phyloP scores from a whole-genome alignment of 148 eudicot species.

The Nepenthes mirabilis region DNA sequence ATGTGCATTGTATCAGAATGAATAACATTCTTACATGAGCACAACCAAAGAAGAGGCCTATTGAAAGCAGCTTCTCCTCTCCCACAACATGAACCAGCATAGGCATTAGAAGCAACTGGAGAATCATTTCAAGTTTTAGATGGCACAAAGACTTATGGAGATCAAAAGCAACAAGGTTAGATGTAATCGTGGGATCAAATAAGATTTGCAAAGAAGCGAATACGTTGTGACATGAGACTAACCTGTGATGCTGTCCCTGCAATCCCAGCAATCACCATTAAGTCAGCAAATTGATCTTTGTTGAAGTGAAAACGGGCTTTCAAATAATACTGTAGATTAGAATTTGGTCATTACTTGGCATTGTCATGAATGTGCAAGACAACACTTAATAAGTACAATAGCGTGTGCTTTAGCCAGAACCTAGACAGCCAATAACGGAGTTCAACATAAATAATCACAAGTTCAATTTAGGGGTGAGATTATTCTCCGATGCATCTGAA shows the following conservation, averaged over 20 bases:
- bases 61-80: slow-evolving; percentile 19
- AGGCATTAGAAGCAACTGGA: slow-evolving; percentile 23
- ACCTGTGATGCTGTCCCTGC: slow-evolving; percentile 24
- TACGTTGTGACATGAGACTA: background rate
- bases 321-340: slow-evolving; percentile 13
- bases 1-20: background rate
- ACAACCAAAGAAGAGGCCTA: slow-evolving; percentile 11
- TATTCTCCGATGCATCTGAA: too few species aligned
- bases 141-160: background rate
- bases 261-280: slow-evolving; percentile 21
- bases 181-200: background rate
- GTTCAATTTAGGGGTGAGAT: too few species aligned
- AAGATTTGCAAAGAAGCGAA: background rate
- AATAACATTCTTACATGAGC: slow-evolving; percentile 10
- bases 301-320: slow-evolving; percentile 17
- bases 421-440: background rate
- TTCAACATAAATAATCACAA: too few species aligned
- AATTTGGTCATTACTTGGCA: too few species aligned
- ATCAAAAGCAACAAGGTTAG: background rate
- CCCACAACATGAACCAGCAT: slow-evolving; percentile 14
- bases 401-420: background rate
- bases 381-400: background rate
- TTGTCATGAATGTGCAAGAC: background rate
- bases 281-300: slow-evolving; percentile 21
- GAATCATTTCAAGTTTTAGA: background rate